These are phyloP conservation scores for Cornus florida DNA, from an alignment of 148 eudicot genomes.

Conservation along the genomic window DNA sequence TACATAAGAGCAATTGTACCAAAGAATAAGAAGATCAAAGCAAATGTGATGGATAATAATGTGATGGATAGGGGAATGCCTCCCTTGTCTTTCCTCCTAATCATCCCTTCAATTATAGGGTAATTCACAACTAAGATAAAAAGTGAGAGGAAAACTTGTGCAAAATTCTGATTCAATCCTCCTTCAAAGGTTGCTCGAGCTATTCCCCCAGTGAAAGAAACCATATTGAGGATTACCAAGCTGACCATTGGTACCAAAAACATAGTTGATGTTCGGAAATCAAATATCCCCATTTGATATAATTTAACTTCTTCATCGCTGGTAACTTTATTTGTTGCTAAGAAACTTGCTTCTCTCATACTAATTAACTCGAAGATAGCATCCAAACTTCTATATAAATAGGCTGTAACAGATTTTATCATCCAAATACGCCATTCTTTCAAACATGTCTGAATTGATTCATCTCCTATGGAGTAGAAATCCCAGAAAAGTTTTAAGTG, in stretches of 20 bases:
- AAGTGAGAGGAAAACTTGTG: constrained; percentile 19
- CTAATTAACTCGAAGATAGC: constrained; percentile 21
- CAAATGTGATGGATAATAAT: constrained; percentile 10
- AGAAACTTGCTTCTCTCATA: constrained; percentile 27
- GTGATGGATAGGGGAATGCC: constrained; percentile 17
- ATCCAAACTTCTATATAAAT: constrained; percentile 22
- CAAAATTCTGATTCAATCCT: constrained; percentile 23
- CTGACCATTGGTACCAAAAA: constrained; percentile 25
- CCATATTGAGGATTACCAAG: constrained; percentile 16
- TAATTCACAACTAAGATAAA: constrained; percentile 21
- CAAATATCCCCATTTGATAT: constrained; percentile 26
- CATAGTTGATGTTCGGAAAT: constrained; percentile 34
- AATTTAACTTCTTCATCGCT: constrained; percentile 13
- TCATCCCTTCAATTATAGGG: constrained; percentile 30
- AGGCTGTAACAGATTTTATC: constrained; percentile 20
- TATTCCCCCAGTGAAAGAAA: constrained; percentile 25
- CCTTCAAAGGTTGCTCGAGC: not conserved
- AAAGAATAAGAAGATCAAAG: not conserved
- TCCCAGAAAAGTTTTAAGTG: constrained; percentile 7
- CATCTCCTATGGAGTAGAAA: too few species aligned
- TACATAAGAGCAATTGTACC: not conserved
- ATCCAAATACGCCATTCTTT: constrained; percentile 24
- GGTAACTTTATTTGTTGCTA: constrained; percentile 33
- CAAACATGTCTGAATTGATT: constrained; percentile 15
- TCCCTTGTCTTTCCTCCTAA: constrained; percentile 28